Evolutionary conservation across 2,329 filamentous ascomycete species (phyloP).

Genomic region (Sclerotiophoma versabilis): DNA sequence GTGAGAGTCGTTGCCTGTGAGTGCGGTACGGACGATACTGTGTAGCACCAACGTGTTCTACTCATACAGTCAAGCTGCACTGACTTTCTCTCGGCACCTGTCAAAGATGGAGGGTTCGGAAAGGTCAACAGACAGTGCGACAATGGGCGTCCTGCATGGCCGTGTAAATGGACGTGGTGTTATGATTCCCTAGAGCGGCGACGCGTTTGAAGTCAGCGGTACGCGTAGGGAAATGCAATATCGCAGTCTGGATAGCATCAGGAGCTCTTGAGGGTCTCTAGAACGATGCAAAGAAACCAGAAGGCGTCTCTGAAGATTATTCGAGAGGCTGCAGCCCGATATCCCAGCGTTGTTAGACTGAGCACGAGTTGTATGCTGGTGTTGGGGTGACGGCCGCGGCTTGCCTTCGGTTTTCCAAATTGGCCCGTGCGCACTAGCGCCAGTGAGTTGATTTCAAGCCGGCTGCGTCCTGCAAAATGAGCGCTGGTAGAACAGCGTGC

Average conservation of each 20-base stretch:
- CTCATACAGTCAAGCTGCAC: not conserved
- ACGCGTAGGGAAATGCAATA: not conserved
- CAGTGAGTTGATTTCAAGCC: conserved; percentile 3
- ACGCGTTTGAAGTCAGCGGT: not conserved
- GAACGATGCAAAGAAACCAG: not conserved
- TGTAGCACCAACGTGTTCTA: not conserved
- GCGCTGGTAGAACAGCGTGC: not conserved
- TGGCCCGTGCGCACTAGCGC: conserved; percentile 8
- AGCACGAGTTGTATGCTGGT: not conserved
- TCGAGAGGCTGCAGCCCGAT: not conserved
- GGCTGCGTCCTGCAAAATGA: conserved; percentile 6
- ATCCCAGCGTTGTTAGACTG: not conserved
- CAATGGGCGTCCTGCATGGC: not conserved
- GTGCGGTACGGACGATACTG: not conserved
- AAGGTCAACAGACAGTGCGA: no score
- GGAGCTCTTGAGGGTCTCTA: no score
- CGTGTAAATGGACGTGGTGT: not conserved
- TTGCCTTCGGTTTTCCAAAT: conserved; percentile 6
- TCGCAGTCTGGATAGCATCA: no score
- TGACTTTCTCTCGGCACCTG: no score
- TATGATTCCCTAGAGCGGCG: not conserved
- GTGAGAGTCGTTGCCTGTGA: not conserved
- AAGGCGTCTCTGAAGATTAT: no score
- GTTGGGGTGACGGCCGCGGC: conserved; percentile 2
- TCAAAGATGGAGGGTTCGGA: no score